These are phyloP conservation scores for Ustilago hordei DNA, from an alignment of 1,284 basidiomycete species.

Conservation along the genomic window DNA sequence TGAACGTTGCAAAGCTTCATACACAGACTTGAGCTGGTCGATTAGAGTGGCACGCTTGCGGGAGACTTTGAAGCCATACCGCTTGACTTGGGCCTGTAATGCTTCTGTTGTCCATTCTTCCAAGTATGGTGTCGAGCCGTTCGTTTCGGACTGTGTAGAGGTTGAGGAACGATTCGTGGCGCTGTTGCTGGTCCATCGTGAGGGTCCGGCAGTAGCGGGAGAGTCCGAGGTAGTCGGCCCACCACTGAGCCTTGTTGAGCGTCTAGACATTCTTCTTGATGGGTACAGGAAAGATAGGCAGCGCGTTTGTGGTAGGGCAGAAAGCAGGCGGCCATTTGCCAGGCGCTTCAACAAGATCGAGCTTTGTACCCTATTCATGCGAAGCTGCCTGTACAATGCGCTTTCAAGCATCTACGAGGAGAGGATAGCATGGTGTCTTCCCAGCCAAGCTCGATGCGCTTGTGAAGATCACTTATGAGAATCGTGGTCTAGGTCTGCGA, in stretches of 20 bases:
- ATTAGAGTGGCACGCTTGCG: conserved; percentile 33
- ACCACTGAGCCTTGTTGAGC: conserved; percentile 14
- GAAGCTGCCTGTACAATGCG: background rate
- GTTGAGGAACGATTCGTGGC: background rate
- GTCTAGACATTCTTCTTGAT: conserved; percentile 15
- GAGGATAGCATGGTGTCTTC: background rate
- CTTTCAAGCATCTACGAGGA: background rate
- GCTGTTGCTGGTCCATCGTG: background rate
- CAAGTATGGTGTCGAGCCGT: conserved; percentile 7
- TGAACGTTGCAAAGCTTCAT: conserved; percentile 22
- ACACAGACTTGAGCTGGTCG: conserved; percentile 37
- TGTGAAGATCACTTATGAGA: background rate
- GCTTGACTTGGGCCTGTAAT: conserved; percentile 41
- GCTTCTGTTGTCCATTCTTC: conserved; percentile 29
- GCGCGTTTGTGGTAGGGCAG: background rate
- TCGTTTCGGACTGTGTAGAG: background rate
- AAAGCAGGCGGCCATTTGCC: conserved; percentile 5
- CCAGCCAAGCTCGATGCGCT: background rate
- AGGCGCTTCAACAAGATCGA: background rate
- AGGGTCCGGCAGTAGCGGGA: background rate
- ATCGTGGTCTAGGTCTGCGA: background rate
- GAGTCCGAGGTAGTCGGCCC: background rate
- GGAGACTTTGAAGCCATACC: conserved; percentile 46
- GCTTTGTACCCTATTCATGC: background rate
- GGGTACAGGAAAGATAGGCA: conserved; percentile 10